Conservation (phyloP, 352 stramenopile genomes). For the Phytophthora pseudosyringae region DNA sequence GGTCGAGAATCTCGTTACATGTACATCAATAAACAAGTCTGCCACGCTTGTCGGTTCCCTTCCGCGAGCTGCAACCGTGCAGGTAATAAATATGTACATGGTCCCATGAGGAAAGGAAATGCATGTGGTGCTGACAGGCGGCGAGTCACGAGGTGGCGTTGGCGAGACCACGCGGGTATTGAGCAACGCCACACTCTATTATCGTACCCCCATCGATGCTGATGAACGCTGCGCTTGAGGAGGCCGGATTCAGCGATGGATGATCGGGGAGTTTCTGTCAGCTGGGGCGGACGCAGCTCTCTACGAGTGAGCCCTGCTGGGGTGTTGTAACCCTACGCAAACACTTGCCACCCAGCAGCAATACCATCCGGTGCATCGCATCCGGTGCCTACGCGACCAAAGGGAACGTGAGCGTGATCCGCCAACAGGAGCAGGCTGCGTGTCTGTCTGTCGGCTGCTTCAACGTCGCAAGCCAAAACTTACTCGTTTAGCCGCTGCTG, state of each 20-base stretch:
- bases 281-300: constrained; percentile 5
- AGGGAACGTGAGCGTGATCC: constrained; percentile 11
- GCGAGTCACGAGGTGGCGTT: background rate
- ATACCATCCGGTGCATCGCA: constrained; percentile 19
- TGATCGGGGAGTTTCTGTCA: background rate
- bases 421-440: constrained; percentile 1
- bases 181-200: constrained; percentile 19
- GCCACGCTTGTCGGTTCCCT: background rate
- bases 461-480: constrained; percentile 3
- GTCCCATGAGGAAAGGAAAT: constrained; percentile 5
- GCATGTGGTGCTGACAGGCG: constrained; percentile 13
- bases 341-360: constrained; percentile 28
- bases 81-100: background rate
- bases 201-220: background rate
- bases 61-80: constrained; percentile 11
- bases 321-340: constrained; percentile 9
- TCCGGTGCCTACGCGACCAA: constrained; percentile 1
- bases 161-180: constrained; percentile 3
- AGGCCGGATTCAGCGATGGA: background rate
- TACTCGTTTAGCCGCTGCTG: background rate
- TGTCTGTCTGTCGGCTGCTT: background rate
- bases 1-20: background rate
- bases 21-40: background rate
- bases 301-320: constrained; percentile 8
- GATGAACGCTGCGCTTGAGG: background rate